Evolutionary conservation across 306 rosid species (phyloP), one percentile per base, ranked within the genome.

Genomic region (Quercus rubra): DNA sequence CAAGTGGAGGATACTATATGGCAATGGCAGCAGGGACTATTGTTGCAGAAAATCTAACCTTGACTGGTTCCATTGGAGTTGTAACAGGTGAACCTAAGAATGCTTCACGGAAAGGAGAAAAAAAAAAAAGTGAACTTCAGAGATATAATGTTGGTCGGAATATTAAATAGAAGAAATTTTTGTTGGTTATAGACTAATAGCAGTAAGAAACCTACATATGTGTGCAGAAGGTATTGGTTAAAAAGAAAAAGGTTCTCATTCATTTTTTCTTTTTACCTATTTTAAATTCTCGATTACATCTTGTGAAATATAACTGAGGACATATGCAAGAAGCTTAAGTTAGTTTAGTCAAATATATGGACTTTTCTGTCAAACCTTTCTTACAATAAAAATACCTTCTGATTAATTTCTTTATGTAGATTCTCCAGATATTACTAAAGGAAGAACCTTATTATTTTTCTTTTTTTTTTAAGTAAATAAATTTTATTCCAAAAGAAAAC

Each of bases 1-100:
- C 98, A 78, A 95, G 99, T 85, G 99, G 99, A 77, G 97, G 99
- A 69, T 95, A 93, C 88, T 92, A 93, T 82, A 91, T 92, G 97
- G 99, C 98, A 69, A 95, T 95, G 99, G 99, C 93, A 79, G 91
- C 97, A 75, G 92, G 89, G 64, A 63, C 91, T 73, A 90, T 95
- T 90, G 99, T 95, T 82, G 96, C 98, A n/a, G 99, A 95, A 84
- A 91, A 79, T 83, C 88, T 95, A 52, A 92, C 98, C 79, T 82
- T 91, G 77, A 95, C 99, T 74, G 99, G 99, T 73, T 95, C 99
- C 64, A 95, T 95, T 83, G 99, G 99, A 74, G 99, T 95, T 81
- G 96, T 93, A 56, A 79, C 94, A 80, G 98, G 99, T 95, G 80
- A 90, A 31, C 79, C 57, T 27, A 38, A 62, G n/a, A 58, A 55